Evolutionary conservation across 306 rosid genomes (phyloP).

Genomic region (Pachyrhizus erosus): DNA sequence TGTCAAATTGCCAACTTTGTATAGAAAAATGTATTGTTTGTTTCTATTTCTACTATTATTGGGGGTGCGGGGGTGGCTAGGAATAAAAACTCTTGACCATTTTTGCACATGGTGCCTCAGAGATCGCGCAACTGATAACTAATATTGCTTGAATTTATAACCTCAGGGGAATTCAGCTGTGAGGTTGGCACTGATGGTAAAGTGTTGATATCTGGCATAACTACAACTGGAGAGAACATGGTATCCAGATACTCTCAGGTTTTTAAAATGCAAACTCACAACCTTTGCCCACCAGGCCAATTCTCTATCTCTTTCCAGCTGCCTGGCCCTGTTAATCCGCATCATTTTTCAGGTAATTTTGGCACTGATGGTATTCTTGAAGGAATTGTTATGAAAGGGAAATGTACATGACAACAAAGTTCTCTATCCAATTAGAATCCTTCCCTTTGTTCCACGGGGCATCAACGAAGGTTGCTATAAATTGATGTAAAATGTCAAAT

Average conservation of each 20-base stretch:
- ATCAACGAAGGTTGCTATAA: not conserved
- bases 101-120: not conserved
- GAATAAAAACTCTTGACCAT: not conserved
- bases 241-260: slow-evolving; percentile 69
- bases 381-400: slow-evolving; percentile 71
- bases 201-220: slow-evolving; percentile 63
- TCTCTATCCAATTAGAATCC: not conserved
- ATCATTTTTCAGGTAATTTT: slow-evolving; percentile 68
- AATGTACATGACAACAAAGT: slow-evolving; percentile 21
- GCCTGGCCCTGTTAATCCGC: slow-evolving; percentile 82
- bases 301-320: slow-evolving; percentile 76
- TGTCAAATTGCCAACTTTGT: not conserved
- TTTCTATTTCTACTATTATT: slow-evolving; percentile 9
- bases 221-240: slow-evolving; percentile 76
- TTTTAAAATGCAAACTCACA: slow-evolving; percentile 80
- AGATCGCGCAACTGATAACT: not conserved
- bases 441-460: not conserved
- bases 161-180: slow-evolving; percentile 79
- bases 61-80: not conserved
- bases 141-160: slow-evolving; percentile 39
- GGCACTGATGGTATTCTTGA: slow-evolving; percentile 83
- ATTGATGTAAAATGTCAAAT: slow-evolving; percentile 18
- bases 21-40: not conserved
- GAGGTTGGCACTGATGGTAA: slow-evolving; percentile 68
- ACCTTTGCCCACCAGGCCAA: slow-evolving; percentile 81